A percentile compares a stretch with the other conserved stretches of the same genome.
Evolutionary conservation across 495 filamentous ascomycete genomes (phyloP).

Genomic region (Massariosphaeria phaeospora): DNA sequence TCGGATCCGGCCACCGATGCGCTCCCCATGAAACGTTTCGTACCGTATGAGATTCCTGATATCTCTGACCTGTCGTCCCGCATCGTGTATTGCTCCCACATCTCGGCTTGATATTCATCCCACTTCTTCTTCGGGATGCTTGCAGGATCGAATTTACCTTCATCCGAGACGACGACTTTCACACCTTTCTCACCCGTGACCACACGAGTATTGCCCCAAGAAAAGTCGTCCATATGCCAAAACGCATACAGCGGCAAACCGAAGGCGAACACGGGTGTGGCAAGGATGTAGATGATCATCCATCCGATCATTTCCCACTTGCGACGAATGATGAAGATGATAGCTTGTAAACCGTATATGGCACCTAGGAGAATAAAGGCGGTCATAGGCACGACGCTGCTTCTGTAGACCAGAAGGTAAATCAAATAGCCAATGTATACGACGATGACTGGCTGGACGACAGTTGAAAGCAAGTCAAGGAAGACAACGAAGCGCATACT

Average conservation of each 20-base stretch:
- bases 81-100: conserved; percentile 87
- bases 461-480: conserved; percentile 82
- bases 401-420: conserved; percentile 58
- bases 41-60: conserved; percentile 86
- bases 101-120: conserved; percentile 97
- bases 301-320: conserved; percentile 99
- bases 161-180: conserved; percentile 90
- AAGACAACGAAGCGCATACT: conserved; percentile 99
- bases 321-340: conserved; percentile 92
- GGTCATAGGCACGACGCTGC: conserved; percentile 66
- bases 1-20: conserved; percentile 50
- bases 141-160: conserved; percentile 94
- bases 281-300: conserved; percentile 95
- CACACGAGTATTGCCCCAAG: conserved; percentile 93
- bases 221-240: conserved; percentile 99
- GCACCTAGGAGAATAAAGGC: conserved; percentile 86
- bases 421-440: conserved; percentile 90
- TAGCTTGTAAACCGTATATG: conserved; percentile 92
- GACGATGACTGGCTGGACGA: conserved; percentile 88
- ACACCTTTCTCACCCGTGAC: conserved; percentile 93
- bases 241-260: conserved; percentile 91
- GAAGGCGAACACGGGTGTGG: conserved; percentile 87
- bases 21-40: conserved; percentile 58
- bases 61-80: conserved; percentile 84
- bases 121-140: conserved; percentile 95